phyloP scores from a whole-genome alignment of 139 green algal genomes.

The Chlorella sp. region DNA sequence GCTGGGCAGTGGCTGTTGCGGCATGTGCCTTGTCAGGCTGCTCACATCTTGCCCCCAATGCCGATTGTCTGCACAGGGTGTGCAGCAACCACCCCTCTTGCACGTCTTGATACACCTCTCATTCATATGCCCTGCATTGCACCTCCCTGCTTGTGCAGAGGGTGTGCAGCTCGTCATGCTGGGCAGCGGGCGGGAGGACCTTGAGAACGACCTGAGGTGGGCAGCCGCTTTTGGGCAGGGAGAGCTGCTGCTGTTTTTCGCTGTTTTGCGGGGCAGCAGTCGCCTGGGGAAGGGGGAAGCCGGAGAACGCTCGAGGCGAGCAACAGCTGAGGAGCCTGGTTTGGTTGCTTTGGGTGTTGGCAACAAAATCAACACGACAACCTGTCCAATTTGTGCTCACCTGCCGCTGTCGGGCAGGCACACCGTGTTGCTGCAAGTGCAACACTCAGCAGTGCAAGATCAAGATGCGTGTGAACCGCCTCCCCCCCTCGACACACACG shows the following conservation, averaged over 20 bases:
- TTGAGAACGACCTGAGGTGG: slow-evolving; percentile 80
- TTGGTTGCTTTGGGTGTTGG: no score
- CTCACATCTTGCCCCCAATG: no score
- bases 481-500: neutral
- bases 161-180: slow-evolving; percentile 94
- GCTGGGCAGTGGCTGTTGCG: no score
- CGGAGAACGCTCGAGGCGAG: neutral
- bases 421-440: no score
- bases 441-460: no score
- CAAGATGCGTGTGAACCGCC: no score
- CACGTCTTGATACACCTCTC: neutral
- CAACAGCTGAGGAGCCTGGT: neutral
- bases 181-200: slow-evolving; percentile 86
- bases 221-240: neutral
- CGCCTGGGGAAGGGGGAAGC: neutral
- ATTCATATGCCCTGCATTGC: no score
- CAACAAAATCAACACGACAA: no score
- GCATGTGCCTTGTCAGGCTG: no score
- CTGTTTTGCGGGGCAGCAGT: neutral
- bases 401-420: no score
- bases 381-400: no score
- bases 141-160: neutral
- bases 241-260: neutral
- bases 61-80: no score
- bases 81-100: neutral